Evolutionary conservation across 2,329 filamentous ascomycete genomes (phyloP).

Genomic region (Fusarium sp.): DNA sequence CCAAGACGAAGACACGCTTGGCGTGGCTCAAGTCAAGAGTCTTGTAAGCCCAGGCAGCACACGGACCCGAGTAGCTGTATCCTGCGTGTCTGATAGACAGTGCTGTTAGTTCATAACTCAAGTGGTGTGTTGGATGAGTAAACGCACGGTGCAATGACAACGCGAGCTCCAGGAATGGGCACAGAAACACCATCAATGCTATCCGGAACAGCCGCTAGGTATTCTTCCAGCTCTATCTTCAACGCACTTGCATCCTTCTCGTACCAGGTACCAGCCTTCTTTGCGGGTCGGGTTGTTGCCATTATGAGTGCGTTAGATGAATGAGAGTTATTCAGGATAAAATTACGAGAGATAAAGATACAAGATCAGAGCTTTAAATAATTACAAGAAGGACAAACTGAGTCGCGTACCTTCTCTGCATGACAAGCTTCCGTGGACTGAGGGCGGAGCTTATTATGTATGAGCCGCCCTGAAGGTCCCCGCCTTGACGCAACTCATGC

Average conservation of each 20-base stretch:
- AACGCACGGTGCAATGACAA: slow-evolving; percentile 93
- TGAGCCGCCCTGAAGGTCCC: too few relatives aligned
- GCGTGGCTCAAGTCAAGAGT: slow-evolving; percentile 82
- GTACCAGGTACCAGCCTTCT: slow-evolving; percentile 93
- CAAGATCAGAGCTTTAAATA: too few relatives aligned
- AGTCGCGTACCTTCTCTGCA: too few relatives aligned
- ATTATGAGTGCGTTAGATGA: slow-evolving; percentile 28
- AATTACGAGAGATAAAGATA: neutral
- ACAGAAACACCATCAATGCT: slow-evolving; percentile 69
- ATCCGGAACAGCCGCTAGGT: slow-evolving; percentile 77
- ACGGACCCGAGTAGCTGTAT: slow-evolving; percentile 90
- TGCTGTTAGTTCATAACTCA: neutral
- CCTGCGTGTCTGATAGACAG: slow-evolving; percentile 80
- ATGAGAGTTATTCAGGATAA: neutral
- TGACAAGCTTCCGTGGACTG: too few relatives aligned
- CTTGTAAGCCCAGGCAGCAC: slow-evolving; percentile 95
- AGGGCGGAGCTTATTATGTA: too few relatives aligned
- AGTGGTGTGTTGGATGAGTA: accelerated
- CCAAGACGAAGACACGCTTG: slow-evolving; percentile 91
- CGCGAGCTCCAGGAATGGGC: slow-evolving; percentile 79
- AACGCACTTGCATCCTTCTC: slow-evolving; percentile 70
- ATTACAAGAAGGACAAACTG: too few relatives aligned
- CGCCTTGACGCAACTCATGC: too few relatives aligned
- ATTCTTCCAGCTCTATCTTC: slow-evolving; percentile 76
- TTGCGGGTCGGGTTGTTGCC: slow-evolving; percentile 62